Evolutionary conservation across 2,329 filamentous ascomycete species (phyloP), one percentile per base, ranked within the genome.

Genomic region (Colletotrichum cuscutae): DNA sequence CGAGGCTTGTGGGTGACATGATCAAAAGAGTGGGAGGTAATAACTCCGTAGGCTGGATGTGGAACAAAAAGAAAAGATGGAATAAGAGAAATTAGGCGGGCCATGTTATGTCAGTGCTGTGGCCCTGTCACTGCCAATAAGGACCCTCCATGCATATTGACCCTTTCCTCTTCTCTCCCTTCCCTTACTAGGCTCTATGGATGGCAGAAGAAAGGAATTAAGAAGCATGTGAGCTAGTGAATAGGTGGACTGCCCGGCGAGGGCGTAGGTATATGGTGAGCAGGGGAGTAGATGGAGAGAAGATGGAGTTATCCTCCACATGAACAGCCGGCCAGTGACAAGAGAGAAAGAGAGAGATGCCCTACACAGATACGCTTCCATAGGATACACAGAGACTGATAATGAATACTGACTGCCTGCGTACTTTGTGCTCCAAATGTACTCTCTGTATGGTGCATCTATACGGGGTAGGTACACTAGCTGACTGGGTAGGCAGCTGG

Each of bases 101-200:
- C 24, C 12, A 28, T 28, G 24, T 22, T n/a, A 6, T 37, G 24
- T 52, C 46, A 9, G 15, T 19, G 2, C 3, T 56, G 7, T 56
- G 46, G 24, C n/a, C 56, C 46, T 57, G 42, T 71, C 63, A 66
- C 26, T 57, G 63, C 63, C 46, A 57, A 67, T 62, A 28, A 62
- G 49, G 24, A 57, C 28, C 46, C 56, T 53, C 68, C 28, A 54
- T 42, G 37, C 37, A 42, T 42, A 42, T 42, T 42, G 37, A n/a
- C 19, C 24, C 60, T 63, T 53, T 9, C 26, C 60, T 63, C 60
- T 35, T 63, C 60, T 8, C 42, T 53, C 28, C 52, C 28, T 42
- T 42, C 37, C 37, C 19, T 62, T 26, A 35, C 26, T 42, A 13
- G 37, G 37, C 37, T 42, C 26, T 46, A 30, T 2, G 19, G 22